Base-by-base conservation (phyloP, 305 asterid species). In the Ruellia speciosa region DNA sequence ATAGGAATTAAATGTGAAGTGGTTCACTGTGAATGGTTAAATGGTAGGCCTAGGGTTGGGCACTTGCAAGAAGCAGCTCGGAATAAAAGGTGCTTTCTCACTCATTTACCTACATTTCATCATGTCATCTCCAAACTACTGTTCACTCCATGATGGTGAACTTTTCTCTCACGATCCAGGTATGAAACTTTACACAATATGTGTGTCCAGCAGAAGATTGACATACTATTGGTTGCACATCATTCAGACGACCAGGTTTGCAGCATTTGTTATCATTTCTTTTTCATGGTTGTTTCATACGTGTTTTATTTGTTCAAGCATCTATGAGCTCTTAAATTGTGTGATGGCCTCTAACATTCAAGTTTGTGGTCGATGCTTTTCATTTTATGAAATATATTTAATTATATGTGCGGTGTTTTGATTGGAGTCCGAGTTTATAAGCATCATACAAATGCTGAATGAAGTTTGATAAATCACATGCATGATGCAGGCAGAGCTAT, bases 201-300 rank as follows among this genome's bases (percentile, higher is more conserved):
- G 72, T 86, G 99, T 53, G 50, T 67, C 50, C 70, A 66, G 18
- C 80, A 81, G 66, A 72, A 74, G 63, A 77, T 78, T 45, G 85
- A 84, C 57, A 64, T 81, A 54, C 59, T 92, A 56, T 70, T 92
- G 82, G 64, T 83, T 51, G 99, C 97, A 17, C 97, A 86, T 70
- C 99, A 92, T 69, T 90, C 90, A 24, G 99, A 92, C 75, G 99
- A 92, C 76, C 99, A 92, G 95, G 97, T 90, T 68, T 56, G 48
- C 47, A 20, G 28, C 66, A 58, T 57, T 28, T 58, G 3, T 48
- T 48, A 34, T 62, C 43, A 54, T 55, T 60, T 19, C 16, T 47
- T 47, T 52, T 66, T 55, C 17, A 6, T 49, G 12, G 52, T 59
- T 18, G 28, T 49, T 28, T 59, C 10, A 0, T 16, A 47, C 6